Evolutionary conservation across 106 monocot species (phyloP).

Genomic region (Hemerocallis citrina): DNA sequence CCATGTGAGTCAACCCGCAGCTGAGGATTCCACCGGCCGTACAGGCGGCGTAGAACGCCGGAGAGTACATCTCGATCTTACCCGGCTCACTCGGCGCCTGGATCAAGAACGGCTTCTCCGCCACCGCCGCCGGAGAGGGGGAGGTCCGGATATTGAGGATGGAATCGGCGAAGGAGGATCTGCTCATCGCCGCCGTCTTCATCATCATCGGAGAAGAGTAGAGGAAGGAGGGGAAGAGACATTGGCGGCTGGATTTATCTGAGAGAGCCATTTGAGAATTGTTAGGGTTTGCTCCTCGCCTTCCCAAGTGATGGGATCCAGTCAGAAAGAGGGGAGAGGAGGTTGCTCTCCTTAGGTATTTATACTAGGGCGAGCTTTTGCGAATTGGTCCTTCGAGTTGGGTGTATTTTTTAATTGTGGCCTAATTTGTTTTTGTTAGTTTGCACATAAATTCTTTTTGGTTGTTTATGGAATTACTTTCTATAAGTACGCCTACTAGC

Average conservation of each 20-base stretch:
- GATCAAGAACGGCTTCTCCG: slow-evolving; percentile 8
- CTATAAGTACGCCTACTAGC: too few relatives aligned
- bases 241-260: background rate
- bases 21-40: slow-evolving; percentile 37
- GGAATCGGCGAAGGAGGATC: background rate
- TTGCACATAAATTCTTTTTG: too few relatives aligned
- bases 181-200: background rate
- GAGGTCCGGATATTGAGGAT: slow-evolving; percentile 1
- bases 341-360: too few relatives aligned
- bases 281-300: background rate
- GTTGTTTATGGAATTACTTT: too few relatives aligned
- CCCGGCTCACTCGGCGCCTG: slow-evolving; percentile 27
- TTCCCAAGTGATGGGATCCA: too few relatives aligned
- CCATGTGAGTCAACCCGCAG: slow-evolving; percentile 62
- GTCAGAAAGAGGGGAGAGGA: too few relatives aligned
- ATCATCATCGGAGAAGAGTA: too few relatives aligned
- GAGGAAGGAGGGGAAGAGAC: slow-evolving; percentile 43
- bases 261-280: background rate
- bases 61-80: slow-evolving; percentile 61
- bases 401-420: too few relatives aligned
- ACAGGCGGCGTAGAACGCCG: slow-evolving; percentile 54
- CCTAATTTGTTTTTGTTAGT: too few relatives aligned
- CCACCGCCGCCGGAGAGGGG: background rate
- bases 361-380: too few relatives aligned
- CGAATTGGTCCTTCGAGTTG: too few relatives aligned